Conservation (phyloP, 106 monocot species). For the Dendrobium huoshanense region DNA sequence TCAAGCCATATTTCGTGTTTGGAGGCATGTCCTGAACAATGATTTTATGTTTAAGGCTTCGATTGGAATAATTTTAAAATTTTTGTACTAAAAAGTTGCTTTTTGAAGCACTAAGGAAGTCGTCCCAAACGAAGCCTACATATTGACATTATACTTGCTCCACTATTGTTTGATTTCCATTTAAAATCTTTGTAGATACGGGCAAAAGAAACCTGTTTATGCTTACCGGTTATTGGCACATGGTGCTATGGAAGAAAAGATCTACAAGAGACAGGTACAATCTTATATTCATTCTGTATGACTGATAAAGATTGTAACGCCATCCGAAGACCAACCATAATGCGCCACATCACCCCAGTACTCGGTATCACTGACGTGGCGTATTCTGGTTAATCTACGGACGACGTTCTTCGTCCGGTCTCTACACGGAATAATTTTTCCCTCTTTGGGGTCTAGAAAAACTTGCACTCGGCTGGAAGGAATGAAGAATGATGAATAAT, state of each 20-base stretch:
- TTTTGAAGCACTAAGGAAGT: too few species aligned
- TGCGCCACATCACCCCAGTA: too few species aligned
- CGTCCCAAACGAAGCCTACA: background rate
- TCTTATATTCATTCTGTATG: background rate
- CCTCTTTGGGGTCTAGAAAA: too few species aligned
- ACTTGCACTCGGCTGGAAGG: too few species aligned
- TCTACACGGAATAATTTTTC: too few species aligned
- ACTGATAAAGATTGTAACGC: background rate
- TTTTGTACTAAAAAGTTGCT: too few species aligned
- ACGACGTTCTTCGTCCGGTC: too few species aligned
- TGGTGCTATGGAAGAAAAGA: slow-evolving; percentile 98
- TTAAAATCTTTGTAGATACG: slow-evolving; percentile 57
- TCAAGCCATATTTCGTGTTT: slow-evolving; percentile 93
- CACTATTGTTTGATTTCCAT: background rate
- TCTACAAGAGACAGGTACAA: slow-evolving; percentile 91
- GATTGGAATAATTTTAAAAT: too few species aligned
- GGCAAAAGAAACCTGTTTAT: slow-evolving; percentile 91
- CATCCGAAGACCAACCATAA: too few species aligned
- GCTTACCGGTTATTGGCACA: slow-evolving; percentile 95
- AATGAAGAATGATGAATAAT: too few species aligned
- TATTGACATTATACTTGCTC: background rate
- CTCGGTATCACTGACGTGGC: too few species aligned
- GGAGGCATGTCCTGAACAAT: slow-evolving; percentile 59
- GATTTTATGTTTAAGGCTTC: background rate
- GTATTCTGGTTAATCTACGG: too few species aligned